Percentiles rank a stretch among this genome's conserved stretches.
These are phyloP conservation scores for Claviceps pazoutovae DNA, from an alignment of 2,329 filamentous ascomycete genomes.

Conservation along the genomic window DNA sequence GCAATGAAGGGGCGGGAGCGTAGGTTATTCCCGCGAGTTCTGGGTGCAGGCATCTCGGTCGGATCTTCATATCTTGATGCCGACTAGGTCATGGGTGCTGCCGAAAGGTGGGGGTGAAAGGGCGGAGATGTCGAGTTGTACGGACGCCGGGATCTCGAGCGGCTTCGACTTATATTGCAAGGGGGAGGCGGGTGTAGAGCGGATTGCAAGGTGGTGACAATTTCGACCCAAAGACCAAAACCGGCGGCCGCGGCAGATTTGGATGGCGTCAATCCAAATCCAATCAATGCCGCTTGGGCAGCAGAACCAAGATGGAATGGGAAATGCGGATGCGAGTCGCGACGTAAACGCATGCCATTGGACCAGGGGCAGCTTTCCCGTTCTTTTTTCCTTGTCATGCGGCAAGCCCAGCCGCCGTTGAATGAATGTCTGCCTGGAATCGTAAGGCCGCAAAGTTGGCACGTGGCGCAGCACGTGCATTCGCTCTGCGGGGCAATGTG, in stretches of 20 bases:
- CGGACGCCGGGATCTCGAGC: neutral
- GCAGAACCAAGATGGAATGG: neutral
- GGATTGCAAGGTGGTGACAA: neutral
- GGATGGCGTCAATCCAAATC: neutral
- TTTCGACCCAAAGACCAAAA: neutral
- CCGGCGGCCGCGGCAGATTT: neutral
- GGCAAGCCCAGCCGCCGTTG: neutral
- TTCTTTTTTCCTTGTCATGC: neutral
- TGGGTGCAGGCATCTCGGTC: slow-evolving; percentile 8
- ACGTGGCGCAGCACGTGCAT: neutral
- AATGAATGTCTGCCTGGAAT: neutral
- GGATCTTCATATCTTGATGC: slow-evolving; percentile 7
- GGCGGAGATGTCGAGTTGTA: neutral
- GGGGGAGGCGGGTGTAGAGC: neutral
- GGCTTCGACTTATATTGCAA: neutral
- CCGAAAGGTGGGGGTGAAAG: neutral
- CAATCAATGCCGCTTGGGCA: too few relatives aligned
- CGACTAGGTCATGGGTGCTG: neutral
- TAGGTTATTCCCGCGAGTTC: slow-evolving; percentile 21
- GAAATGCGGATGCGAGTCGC: neutral
- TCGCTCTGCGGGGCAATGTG: neutral
- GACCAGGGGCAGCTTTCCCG: neutral
- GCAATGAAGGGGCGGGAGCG: slow-evolving; percentile 35
- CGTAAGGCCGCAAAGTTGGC: slow-evolving; percentile 1
- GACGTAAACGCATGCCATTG: neutral